Evolutionary conservation across 2,329 filamentous ascomycete species (phyloP).

Genomic region (Exophiala spinifera): DNA sequence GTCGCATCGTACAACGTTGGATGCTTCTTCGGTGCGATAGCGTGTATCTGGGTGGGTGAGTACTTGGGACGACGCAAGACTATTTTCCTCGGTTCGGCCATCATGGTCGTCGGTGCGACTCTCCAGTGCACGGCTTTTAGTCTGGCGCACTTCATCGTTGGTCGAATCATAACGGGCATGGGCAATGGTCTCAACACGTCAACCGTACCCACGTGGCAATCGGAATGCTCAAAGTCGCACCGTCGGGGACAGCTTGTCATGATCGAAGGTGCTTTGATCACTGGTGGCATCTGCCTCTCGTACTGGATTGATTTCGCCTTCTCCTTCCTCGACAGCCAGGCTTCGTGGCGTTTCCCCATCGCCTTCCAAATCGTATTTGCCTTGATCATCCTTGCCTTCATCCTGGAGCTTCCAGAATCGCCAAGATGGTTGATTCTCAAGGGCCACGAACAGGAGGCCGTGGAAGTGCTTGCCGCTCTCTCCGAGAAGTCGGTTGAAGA

Average conservation of each 20-base stretch:
- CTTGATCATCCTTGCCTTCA: slow-evolving; percentile 54
- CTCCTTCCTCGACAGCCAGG: slow-evolving; percentile 50
- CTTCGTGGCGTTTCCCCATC: slow-evolving; percentile 55
- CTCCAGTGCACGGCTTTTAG: slow-evolving; percentile 42
- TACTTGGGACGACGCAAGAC: slow-evolving; percentile 44
- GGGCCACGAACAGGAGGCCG: slow-evolving; percentile 35
- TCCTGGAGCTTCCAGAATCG: slow-evolving; percentile 11
- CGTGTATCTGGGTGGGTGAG: slow-evolving; percentile 52
- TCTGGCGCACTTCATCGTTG: slow-evolving; percentile 45
- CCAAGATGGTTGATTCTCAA: slow-evolving; percentile 31
- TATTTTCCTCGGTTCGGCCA: slow-evolving; percentile 39
- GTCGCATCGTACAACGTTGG: slow-evolving; percentile 48
- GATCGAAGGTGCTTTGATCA: slow-evolving; percentile 41
- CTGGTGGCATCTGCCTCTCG: slow-evolving; percentile 31
- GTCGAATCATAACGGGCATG: slow-evolving; percentile 47
- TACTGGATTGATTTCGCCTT: slow-evolving; percentile 39
- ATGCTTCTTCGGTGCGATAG: slow-evolving; percentile 50
- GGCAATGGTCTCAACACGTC: slow-evolving; percentile 35
- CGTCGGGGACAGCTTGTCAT: slow-evolving; percentile 48
- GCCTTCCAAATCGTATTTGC: slow-evolving; percentile 48
- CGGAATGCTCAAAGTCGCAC: slow-evolving; percentile 44
- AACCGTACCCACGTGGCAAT: slow-evolving; percentile 42
- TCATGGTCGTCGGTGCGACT: slow-evolving; percentile 46
- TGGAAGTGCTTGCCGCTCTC: slow-evolving; percentile 53
- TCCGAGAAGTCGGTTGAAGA: slow-evolving; percentile 48